phyloP scores from a whole-genome alignment of 345 rosid species.

The Orychophragmus violaceus region DNA sequence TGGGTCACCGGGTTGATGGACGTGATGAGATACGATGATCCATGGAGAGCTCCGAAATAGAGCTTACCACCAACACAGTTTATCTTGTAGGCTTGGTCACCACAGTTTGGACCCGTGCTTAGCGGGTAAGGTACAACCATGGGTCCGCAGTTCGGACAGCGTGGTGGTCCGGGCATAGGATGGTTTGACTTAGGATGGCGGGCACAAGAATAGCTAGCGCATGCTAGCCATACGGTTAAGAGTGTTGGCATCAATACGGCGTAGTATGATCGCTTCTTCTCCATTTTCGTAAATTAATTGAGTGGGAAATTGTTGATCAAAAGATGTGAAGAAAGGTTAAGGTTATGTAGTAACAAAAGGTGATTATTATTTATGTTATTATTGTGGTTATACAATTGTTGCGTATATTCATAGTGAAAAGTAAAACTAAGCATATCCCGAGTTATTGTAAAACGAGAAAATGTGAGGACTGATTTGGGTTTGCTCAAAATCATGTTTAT shows the following conservation, averaged over 20 bases:
- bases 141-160: conserved; percentile 37
- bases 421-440: conserved; percentile 5
- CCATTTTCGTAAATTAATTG: neutral
- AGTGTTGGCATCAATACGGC: neutral
- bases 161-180: conserved; percentile 16
- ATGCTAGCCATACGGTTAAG: conserved; percentile 14
- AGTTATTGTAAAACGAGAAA: conserved; percentile 22
- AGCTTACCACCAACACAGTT: conserved; percentile 38
- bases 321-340: conserved; percentile 1
- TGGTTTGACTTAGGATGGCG: conserved; percentile 21
- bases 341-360: conserved; percentile 11
- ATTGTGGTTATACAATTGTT: conserved; percentile 9
- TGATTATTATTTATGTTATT: neutral
- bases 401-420: conserved; percentile 12
- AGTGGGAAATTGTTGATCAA: neutral
- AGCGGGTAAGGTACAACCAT: conserved; percentile 40
- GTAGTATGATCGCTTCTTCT: conserved; percentile 2
- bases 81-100: conserved; percentile 37
- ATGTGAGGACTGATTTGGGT: conserved; percentile 23
- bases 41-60: conserved; percentile 37
- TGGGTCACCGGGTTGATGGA: conserved; percentile 42
- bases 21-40: conserved; percentile 43
- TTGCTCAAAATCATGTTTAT: conserved; percentile 22
- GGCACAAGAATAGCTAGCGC: neutral
- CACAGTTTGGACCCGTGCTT: conserved; percentile 33